Evolutionary conservation across 2,329 filamentous ascomycete genomes (phyloP).

Genomic region (Alternaria sp.): DNA sequence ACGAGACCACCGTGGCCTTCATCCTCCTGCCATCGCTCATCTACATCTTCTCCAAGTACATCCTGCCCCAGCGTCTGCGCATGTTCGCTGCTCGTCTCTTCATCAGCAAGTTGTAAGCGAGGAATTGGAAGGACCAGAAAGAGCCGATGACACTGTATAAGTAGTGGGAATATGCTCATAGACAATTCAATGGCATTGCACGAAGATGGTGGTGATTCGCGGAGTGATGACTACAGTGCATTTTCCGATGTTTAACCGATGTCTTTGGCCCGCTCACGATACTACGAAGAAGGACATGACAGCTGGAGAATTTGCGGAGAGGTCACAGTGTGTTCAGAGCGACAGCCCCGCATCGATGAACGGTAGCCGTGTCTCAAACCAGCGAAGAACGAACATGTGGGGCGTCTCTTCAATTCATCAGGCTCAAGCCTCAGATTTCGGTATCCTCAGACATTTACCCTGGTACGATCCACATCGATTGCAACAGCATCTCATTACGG

Average conservation of each 20-base stretch:
- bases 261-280: neutral
- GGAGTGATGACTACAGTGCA: neutral
- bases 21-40: conserved; percentile 51
- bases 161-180: conserved; percentile 43
- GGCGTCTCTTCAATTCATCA: neutral
- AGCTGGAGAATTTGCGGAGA: neutral
- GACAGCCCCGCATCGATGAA: neutral
- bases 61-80: conserved; percentile 51
- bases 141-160: conserved; percentile 36
- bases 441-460: no score
- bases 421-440: neutral
- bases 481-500: no score
- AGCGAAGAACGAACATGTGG: neutral
- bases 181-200: conserved; percentile 41
- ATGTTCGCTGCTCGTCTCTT: conserved; percentile 51
- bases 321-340: neutral
- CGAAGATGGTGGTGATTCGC: neutral
- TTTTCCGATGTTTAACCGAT: neutral
- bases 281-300: neutral
- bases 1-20: conserved; percentile 52
- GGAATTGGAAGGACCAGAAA: neutral
- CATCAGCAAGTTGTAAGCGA: conserved; percentile 53
- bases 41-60: conserved; percentile 54
- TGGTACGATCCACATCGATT: no score
- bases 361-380: neutral